A percentile compares a stretch with the other conserved stretches of the same genome.
Conservation (phyloP, 2,329 filamentous ascomycete species). For the Sclerotinia subarctica region DNA sequence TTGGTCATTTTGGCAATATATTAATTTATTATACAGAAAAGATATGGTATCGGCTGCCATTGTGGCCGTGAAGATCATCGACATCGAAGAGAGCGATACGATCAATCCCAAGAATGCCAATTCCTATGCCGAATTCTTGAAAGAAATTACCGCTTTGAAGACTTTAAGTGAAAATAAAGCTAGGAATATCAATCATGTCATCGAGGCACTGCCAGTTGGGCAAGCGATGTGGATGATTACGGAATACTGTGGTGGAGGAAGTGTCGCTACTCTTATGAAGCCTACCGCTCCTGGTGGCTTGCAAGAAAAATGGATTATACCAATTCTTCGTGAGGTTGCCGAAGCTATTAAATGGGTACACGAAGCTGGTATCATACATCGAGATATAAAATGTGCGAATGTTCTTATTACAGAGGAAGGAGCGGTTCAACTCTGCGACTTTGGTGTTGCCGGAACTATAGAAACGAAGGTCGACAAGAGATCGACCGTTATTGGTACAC, state of each 20-base stretch:
- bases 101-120: constrained; percentile 62
- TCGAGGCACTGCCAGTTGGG: constrained; percentile 74
- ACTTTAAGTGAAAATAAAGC: constrained; percentile 71
- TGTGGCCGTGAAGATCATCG: constrained; percentile 78
- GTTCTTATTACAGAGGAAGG: constrained; percentile 76
- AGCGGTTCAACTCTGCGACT: constrained; percentile 77
- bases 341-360: constrained; percentile 67
- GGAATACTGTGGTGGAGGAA: constrained; percentile 82
- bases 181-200: constrained; percentile 76
- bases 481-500: constrained; percentile 77
- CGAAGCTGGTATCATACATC: constrained; percentile 64
- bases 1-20: background rate
- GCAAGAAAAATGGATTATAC: constrained; percentile 68
- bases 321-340: constrained; percentile 63
- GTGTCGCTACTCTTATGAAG: constrained; percentile 70
- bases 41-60: constrained; percentile 44
- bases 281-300: constrained; percentile 63
- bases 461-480: constrained; percentile 74
- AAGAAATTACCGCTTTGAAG: constrained; percentile 67
- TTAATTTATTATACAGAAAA: constrained; percentile 29
- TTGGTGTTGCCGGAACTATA: constrained; percentile 76
- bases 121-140: constrained; percentile 66
- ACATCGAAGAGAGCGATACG: constrained; percentile 74
- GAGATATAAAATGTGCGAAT: constrained; percentile 75
- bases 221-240: constrained; percentile 85